phyloP scores from a whole-genome alignment of 2,329 filamentous ascomycete genomes.

The Trichoderma citrinoviride region DNA sequence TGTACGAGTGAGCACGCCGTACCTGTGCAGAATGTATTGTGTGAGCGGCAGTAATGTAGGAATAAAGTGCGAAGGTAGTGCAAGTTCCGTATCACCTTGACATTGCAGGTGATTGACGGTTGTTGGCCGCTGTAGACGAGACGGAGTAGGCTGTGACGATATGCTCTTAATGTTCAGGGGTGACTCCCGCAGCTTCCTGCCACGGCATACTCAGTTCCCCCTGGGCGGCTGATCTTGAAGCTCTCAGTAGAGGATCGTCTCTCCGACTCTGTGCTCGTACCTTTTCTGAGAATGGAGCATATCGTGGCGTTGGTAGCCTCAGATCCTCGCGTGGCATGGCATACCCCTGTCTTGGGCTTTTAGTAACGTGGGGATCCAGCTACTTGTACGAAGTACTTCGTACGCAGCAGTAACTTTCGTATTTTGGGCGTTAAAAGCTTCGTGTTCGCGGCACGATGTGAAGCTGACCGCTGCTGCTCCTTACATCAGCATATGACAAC shows the following conservation, averaged over 20 bases:
- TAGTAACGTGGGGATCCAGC: neutral
- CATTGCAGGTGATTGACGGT: conserved; percentile 1
- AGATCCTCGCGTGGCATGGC: conserved; percentile 26
- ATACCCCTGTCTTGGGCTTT: conserved; percentile 14
- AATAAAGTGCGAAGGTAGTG: neutral
- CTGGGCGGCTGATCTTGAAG: neutral
- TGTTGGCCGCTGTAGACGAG: neutral
- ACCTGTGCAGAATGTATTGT: neutral
- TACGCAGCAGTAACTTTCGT: neutral
- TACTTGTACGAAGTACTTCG: no score
- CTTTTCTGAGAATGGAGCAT: conserved; percentile 3
- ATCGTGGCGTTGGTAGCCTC: conserved; percentile 24
- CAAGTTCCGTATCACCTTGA: conserved; percentile 1
- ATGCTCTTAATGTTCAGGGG: neutral
- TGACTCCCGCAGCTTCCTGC: neutral
- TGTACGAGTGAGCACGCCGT: neutral
- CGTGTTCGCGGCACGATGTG: neutral
- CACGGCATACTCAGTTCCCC: neutral
- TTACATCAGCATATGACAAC: neutral
- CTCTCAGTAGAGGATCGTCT: neutral
- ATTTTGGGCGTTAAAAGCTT: neutral
- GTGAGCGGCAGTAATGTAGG: neutral
- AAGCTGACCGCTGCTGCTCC: neutral
- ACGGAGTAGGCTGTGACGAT: neutral
- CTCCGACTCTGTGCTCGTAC: neutral